Base-by-base conservation (phyloP, 2,329 filamentous ascomycete species). In the Penicillium sp. region DNA sequence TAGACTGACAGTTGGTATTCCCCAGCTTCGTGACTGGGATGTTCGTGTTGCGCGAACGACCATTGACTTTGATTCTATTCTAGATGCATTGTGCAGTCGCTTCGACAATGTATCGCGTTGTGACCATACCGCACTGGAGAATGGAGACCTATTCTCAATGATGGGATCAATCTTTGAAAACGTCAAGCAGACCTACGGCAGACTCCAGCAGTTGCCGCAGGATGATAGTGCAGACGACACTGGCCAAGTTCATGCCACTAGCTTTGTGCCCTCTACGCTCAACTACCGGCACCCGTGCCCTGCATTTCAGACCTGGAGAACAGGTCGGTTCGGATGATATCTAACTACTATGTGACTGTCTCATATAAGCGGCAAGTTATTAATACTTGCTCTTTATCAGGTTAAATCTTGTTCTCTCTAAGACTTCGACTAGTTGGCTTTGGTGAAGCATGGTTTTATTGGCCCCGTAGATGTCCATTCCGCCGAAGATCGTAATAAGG, bases 1-100 rank as follows among this genome's bases (percentile, higher is more conserved):
- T 37, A 27, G 35, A 40, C 23, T 50, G 23, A 50, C 48, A 25
- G 35, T 50, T 17, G 48, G 17, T 15, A 50, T 40, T 50, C 35
- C 48, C 33, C 48, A 50, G 31, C 35, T 40, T 50, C 48, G 15
- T 10, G 48, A 50, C 12, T 50, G 48, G 48, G 35, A 50, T 50
- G 33, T 50, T 19, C 31, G 48, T 40, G 48, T 50, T 29, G 48
- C 48, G 15, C 33, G 47, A 50, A 50, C 15, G 17, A 50, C 48
- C 19, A 4, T 50, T 29, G 48, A 50, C 33, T 27, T 50, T 27
- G 17, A 29, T 10, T 38, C 2, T 13, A 12, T 50, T 13, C 17
- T 50, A 38, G 33, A 19, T 19, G 23, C 9, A 31, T 13, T 38
- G 15, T 40, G 21, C 35, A 37, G 35, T 40, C 48, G 35, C 23